phyloP scores from a whole-genome alignment of 2,329 filamentous ascomycete species.

The Grosmannia penicillata region DNA sequence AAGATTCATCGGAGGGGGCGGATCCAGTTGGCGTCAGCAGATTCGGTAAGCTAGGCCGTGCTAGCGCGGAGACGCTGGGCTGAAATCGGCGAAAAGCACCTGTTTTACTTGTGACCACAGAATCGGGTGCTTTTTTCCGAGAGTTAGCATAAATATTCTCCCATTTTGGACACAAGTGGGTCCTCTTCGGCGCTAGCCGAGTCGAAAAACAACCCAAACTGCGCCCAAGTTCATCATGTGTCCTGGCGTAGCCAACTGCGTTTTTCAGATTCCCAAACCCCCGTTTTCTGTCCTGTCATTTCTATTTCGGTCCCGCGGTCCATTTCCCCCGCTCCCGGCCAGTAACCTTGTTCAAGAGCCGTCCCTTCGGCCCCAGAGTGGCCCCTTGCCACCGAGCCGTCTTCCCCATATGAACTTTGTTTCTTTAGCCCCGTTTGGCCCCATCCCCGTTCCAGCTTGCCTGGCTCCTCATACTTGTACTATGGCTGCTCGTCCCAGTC shows the following conservation, averaged over 20 bases:
- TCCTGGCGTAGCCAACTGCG: neutral
- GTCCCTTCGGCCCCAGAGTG: no score
- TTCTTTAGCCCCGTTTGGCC: neutral
- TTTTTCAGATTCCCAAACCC: neutral
- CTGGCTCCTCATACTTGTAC: neutral
- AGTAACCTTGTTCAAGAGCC: no score
- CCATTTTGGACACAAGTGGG: no score
- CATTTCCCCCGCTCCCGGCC: no score
- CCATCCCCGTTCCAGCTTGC: neutral
- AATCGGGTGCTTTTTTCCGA: neutral
- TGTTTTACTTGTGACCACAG: neutral
- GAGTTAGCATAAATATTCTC: neutral
- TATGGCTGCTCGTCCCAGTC: conserved; percentile 8
- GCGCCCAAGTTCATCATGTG: no score
- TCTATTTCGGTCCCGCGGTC: neutral
- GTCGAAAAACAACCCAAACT: neutral
- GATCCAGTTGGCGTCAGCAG: no score
- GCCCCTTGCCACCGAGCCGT: no score
- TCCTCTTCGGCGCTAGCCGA: neutral
- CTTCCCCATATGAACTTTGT: no score
- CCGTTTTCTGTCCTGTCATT: neutral
- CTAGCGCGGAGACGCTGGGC: no score
- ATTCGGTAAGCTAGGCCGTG: no score
- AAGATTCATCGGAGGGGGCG: no score
- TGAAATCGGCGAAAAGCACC: neutral